phyloP scores from a whole-genome alignment of 495 filamentous ascomycete genomes.

The Lophiostoma macrostomum region DNA sequence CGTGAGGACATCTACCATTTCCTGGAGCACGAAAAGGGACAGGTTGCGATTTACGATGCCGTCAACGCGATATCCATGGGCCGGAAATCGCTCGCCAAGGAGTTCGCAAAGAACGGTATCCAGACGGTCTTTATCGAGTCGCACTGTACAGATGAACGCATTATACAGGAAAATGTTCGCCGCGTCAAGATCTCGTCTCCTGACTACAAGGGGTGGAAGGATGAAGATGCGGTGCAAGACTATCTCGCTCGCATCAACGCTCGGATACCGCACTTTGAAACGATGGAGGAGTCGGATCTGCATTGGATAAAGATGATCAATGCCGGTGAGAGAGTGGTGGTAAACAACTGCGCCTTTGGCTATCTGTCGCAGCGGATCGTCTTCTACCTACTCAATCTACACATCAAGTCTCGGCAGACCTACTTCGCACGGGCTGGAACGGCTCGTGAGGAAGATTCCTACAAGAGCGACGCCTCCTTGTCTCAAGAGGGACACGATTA shows the following conservation, averaged over 20 bases:
- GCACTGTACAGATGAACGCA: conserved; percentile 83
- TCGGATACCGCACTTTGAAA: conserved; percentile 93
- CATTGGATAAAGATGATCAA: conserved; percentile 99
- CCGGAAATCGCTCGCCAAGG: conserved; percentile 83
- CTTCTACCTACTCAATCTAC: conserved; percentile 95
- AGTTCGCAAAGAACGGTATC: conserved; percentile 94
- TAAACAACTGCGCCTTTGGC: conserved; percentile 93
- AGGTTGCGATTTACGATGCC: conserved; percentile 98
- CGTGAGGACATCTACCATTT: conserved; percentile 96
- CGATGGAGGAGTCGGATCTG: conserved; percentile 87
- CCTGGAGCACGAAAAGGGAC: conserved; percentile 93
- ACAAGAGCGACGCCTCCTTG: conserved; percentile 82
- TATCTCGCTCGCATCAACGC: conserved; percentile 86
- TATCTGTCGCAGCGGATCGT: conserved; percentile 96
- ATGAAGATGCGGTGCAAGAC: conserved; percentile 84
- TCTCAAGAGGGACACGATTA: conserved; percentile 82
- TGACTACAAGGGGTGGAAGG: conserved; percentile 89
- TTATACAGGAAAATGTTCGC: conserved; percentile 95
- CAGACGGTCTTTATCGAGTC: conserved; percentile 97
- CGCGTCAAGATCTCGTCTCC: conserved; percentile 98
- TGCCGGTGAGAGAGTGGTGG: conserved; percentile 83
- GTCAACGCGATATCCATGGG: conserved; percentile 88
- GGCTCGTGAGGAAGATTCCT: conserved; percentile 74
- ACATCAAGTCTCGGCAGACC: conserved; percentile 88
- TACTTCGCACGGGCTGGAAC: conserved; percentile 87